These are phyloP conservation scores for Monilinia polystroma DNA, from an alignment of 2,329 filamentous ascomycete genomes.

Conservation along the genomic window DNA sequence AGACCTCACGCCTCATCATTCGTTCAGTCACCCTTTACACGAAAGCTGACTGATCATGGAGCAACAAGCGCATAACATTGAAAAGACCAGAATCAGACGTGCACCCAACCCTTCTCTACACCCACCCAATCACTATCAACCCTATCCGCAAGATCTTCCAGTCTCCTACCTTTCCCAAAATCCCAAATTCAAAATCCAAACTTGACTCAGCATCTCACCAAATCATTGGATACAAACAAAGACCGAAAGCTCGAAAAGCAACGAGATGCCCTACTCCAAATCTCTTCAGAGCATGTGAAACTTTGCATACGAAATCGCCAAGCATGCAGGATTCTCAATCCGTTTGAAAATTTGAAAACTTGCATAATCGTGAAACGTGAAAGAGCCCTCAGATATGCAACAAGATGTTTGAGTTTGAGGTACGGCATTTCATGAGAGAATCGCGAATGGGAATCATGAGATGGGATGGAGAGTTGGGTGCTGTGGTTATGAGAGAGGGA, in stretches of 20 bases:
- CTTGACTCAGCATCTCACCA: not conserved
- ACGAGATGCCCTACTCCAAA: not conserved
- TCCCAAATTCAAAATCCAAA: not conserved
- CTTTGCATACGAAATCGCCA: not conserved
- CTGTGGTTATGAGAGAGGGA: not conserved
- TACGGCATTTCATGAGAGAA: too few species aligned
- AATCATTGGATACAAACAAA: not conserved
- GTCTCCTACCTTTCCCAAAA: not conserved
- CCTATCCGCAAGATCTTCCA: too few species aligned
- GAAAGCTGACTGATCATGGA: not conserved
- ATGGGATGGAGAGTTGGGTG: not conserved
- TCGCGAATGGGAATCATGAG: too few species aligned
- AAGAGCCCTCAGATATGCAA: not conserved
- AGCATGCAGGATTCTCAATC: not conserved
- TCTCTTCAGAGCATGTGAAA: not conserved
- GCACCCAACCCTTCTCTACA: not conserved
- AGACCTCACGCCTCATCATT: not conserved
- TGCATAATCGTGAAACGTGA: not conserved
- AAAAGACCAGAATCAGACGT: not conserved
- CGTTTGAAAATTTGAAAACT: not conserved
- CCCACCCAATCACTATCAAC: not conserved
- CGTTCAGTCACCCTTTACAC: not conserved
- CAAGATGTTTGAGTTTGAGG: not conserved
- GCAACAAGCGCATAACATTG: not conserved
- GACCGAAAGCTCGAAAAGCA: not conserved